phyloP scores from a whole-genome alignment of 352 stramenopile species.

The Phytophthora cryptogea region DNA sequence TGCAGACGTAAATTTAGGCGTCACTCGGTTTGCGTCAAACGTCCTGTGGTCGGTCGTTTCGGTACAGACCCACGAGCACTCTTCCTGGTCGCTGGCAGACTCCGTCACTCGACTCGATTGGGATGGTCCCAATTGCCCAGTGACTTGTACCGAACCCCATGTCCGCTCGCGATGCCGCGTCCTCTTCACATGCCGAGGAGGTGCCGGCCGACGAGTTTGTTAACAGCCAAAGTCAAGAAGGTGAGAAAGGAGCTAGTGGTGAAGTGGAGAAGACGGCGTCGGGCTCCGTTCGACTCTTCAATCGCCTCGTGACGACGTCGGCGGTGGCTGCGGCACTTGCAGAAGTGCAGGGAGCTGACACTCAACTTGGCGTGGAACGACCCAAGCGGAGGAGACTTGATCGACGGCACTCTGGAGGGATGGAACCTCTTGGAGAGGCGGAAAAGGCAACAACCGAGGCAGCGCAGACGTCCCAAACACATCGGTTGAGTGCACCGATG shows the following conservation, averaged over 20 bases:
- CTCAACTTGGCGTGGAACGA: slow-evolving; percentile 10
- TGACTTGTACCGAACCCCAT: slow-evolving; percentile 19
- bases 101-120: slow-evolving; percentile 13
- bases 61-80: background rate
- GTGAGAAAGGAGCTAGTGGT: background rate
- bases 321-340: slow-evolving; percentile 30
- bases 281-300: slow-evolving; percentile 16
- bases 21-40: background rate
- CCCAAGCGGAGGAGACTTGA: slow-evolving; percentile 18
- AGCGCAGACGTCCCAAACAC: background rate
- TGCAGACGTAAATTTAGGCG: slow-evolving; percentile 9
- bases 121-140: slow-evolving; percentile 21
- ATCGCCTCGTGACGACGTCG: slow-evolving; percentile 25
- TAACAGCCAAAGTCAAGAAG: slow-evolving; percentile 1
- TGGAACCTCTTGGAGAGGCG: slow-evolving; percentile 6
- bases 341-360: slow-evolving; percentile 24
- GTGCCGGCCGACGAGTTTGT: background rate
- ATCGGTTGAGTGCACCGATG: slow-evolving; percentile 18
- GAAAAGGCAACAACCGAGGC: slow-evolving; percentile 1
- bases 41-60: slow-evolving; percentile 28
- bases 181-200: background rate
- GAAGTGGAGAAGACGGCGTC: slow-evolving; percentile 10
- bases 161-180: slow-evolving; percentile 15
- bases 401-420: slow-evolving; percentile 19
- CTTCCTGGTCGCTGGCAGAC: background rate